phyloP scores from a whole-genome alignment of 192 early-diverging fungal species.

The Radiomyces spectabilis region DNA sequence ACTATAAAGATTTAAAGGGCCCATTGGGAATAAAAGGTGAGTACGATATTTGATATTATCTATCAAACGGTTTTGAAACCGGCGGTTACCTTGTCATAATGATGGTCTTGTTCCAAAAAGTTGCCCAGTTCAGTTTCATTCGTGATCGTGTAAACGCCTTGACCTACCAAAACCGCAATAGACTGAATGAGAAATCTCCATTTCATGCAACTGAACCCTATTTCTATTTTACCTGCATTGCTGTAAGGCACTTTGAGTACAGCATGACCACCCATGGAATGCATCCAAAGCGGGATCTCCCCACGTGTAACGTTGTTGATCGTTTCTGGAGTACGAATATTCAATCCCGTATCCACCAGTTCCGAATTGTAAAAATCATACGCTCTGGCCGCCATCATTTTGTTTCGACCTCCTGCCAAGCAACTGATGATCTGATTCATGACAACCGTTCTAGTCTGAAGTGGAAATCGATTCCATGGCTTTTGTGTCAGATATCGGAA shows the following conservation, averaged over 20 bases:
- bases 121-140: constrained; percentile 60
- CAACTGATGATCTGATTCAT: constrained; percentile 81
- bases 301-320: constrained; percentile 76
- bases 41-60: no score
- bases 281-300: constrained; percentile 77
- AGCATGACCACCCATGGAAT: constrained; percentile 81
- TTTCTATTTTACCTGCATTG: constrained; percentile 55
- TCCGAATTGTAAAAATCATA: constrained; percentile 85
- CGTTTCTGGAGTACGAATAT: constrained; percentile 73
- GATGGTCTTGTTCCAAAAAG: constrained; percentile 70
- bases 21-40: no score
- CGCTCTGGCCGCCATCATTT: constrained; percentile 83
- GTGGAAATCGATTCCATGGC: constrained; percentile 81
- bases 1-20: constrained; percentile 27
- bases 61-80: no score
- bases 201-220: neutral
- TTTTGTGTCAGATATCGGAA: constrained; percentile 87
- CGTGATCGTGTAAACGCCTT: constrained; percentile 89
- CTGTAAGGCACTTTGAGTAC: constrained; percentile 83
- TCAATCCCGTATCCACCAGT: constrained; percentile 57
- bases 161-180: constrained; percentile 32
- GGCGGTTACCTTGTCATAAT: constrained; percentile 76
- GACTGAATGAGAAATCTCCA: neutral
- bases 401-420: constrained; percentile 83
- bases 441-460: constrained; percentile 67